Percentiles rank a stretch among this genome's conserved stretches.
Conservation (phyloP, 1,284 basidiomycete genomes). For the Apiotrichum montevideense region DNA sequence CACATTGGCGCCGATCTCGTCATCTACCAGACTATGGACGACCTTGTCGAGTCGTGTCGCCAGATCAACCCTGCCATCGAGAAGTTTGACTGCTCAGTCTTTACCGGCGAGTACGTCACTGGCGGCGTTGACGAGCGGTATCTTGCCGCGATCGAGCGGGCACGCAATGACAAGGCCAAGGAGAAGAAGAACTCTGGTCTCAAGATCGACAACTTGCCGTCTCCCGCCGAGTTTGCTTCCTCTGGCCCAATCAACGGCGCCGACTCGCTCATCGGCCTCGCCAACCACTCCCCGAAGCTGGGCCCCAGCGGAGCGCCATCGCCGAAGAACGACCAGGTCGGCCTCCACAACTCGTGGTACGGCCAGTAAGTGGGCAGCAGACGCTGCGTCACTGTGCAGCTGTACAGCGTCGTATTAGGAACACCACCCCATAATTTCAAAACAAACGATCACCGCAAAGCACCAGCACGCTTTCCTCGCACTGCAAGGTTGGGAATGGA, state of each 20-base stretch:
- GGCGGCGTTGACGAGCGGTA: conserved; percentile 89
- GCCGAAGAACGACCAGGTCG: conserved; percentile 43
- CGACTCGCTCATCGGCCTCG: conserved; percentile 45
- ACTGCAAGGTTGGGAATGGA: background rate
- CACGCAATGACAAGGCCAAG: conserved; percentile 82
- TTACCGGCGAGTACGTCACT: conserved; percentile 94
- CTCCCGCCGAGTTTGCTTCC: conserved; percentile 23
- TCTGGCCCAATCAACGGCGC: conserved; percentile 46
- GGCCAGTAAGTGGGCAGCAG: conserved; percentile 12
- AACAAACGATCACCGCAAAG: background rate
- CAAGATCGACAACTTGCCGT: conserved; percentile 18
- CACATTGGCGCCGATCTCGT: conserved; percentile 93
- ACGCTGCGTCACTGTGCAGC: background rate
- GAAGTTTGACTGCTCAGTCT: conserved; percentile 94
- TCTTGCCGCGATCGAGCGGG: conserved; percentile 65
- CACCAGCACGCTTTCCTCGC: background rate
- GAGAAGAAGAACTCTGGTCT: conserved; percentile 38
- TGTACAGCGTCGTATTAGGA: too few species aligned
- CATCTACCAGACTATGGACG: conserved; percentile 92
- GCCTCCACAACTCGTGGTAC: conserved; percentile 47
- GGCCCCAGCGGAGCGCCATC: conserved; percentile 31
- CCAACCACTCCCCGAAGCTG: conserved; percentile 46
- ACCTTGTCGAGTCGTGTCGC: conserved; percentile 80
- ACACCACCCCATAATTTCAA: background rate
- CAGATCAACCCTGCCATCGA: conserved; percentile 76